Base-by-base conservation (phyloP, 2,329 filamentous ascomycete species). In the Cryoendolithus antarcticus region DNA sequence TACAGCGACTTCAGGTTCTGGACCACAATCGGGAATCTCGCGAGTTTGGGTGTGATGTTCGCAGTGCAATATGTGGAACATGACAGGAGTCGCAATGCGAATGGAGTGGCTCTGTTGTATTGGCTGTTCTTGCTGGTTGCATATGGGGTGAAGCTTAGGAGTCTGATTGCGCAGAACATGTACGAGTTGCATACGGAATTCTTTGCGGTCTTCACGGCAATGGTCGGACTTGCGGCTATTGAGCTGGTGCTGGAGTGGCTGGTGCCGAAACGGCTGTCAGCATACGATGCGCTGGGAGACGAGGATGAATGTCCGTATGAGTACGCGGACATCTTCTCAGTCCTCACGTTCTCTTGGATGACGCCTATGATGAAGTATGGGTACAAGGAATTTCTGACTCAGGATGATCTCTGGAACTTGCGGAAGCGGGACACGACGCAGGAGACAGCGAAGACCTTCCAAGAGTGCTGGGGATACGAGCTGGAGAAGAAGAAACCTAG, bases 261-360 rank as follows among this genome's bases (percentile, higher is more conserved):
- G 11, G 79, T 88, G 57, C 84, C 84, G n/a, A 89, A 88, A 62
- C 76, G 75, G 48, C 64, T 77, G 43, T 82, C 76, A 50, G 74
- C 69, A 34, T 83, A 83, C 55, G 74, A 81, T 57, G 75, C 75
- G 4, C 59, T 82, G 35, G 77, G 75, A 5, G 75, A 80, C 43
- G 75, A 77, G 31, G 74, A 82, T 48, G 79, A 83, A 60, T 82
- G 78, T 40, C 82, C 82, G 0, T 78, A 84, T 45, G 88, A 96
- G 62, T 93, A 94, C 59, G 88, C 91, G 9, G 86, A 89, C 44
- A 71, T 96, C 38, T 98, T 98, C 64, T 94, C 89, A 3, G 77
- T 84, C 37, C 71, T 98, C 34, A 94, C 89, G 0, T 98, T 98
- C 61, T 80, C 82, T 39, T 98, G 91, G 91, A 95, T 98, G 89